phyloP scores from a whole-genome alignment of 2,329 filamentous ascomycete species.

The Nigrograna mackinnonii region DNA sequence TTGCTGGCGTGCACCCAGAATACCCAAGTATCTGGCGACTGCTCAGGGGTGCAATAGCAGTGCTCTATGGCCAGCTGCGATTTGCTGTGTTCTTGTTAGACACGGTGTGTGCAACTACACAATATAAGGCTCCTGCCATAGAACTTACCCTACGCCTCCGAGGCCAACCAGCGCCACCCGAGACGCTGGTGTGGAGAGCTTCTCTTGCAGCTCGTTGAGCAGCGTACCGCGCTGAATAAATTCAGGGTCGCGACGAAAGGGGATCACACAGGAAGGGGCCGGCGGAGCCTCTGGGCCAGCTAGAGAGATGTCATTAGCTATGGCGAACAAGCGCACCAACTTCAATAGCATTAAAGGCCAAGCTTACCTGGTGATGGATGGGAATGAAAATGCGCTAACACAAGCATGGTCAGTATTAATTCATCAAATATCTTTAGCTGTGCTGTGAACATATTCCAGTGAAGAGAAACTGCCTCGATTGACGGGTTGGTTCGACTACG shows the following conservation, averaged over 20 bases:
- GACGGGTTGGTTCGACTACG: too few species aligned
- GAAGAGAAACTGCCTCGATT: too few species aligned
- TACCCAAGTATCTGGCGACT: slow-evolving; percentile 10
- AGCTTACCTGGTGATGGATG: too few species aligned
- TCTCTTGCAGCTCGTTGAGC: slow-evolving; percentile 12
- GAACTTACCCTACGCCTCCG: slow-evolving; percentile 23
- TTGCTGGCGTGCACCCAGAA: slow-evolving; percentile 19
- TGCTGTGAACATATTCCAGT: too few species aligned
- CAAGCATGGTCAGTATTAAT: too few species aligned
- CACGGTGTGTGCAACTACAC: too few species aligned
- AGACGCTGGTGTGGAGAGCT: slow-evolving; percentile 10
- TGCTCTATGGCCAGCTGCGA: slow-evolving; percentile 16
- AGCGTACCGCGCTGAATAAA: slow-evolving; percentile 21
- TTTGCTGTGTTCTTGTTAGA: slow-evolving; percentile 7
- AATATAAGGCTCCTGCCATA: not conserved
- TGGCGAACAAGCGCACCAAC: not conserved
- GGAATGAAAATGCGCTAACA: too few species aligned
- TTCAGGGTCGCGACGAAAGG: slow-evolving; percentile 22
- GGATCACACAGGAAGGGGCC: slow-evolving; percentile 19
- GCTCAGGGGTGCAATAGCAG: slow-evolving; percentile 7
- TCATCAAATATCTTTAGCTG: too few species aligned
- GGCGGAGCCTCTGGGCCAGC: slow-evolving; percentile 12
- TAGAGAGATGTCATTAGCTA: not conserved
- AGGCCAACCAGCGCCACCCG: slow-evolving; percentile 25
- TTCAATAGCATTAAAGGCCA: too few species aligned